These are phyloP conservation scores for Aureobasidium sp. DNA, from an alignment of 2,329 filamentous ascomycete genomes.

Conservation along the genomic window DNA sequence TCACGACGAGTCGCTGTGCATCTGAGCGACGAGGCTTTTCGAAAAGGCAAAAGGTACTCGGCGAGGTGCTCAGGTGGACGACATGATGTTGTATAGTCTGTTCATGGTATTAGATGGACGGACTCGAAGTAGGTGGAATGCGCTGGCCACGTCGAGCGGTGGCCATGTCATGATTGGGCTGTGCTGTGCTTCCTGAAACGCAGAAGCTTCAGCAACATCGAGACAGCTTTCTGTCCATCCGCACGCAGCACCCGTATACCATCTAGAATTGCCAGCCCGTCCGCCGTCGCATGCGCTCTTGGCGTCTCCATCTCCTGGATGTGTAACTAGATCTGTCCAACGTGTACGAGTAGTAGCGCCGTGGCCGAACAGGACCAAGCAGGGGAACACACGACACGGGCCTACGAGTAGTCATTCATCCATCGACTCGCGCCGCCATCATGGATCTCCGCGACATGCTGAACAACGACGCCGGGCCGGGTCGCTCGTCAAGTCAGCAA, in stretches of 20 bases:
- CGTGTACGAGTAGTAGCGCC: neutral
- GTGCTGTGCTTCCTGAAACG: neutral
- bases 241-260: neutral
- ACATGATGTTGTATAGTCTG: neutral
- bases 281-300: neutral
- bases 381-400: neutral
- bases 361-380: neutral
- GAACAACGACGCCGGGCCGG: slow-evolving; percentile 23
- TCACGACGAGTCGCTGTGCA: neutral
- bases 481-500: slow-evolving; percentile 17
- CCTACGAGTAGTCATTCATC: neutral
- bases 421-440: neutral
- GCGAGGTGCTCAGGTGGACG: neutral
- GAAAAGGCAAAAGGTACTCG: neutral
- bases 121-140: neutral
- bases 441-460: slow-evolving; percentile 27
- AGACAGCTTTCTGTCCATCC: slow-evolving; percentile 1
- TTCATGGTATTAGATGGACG: neutral
- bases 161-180: neutral
- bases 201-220: too few relatives aligned
- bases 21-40: neutral
- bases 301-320: neutral
- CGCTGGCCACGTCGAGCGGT: neutral
- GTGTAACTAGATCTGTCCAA: neutral
- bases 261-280: neutral